A percentile compares a stretch with the other conserved stretches of the same genome.
Conservation (phyloP, 2,329 filamentous ascomycete genomes). For the Chaetomium strumarium region DNA sequence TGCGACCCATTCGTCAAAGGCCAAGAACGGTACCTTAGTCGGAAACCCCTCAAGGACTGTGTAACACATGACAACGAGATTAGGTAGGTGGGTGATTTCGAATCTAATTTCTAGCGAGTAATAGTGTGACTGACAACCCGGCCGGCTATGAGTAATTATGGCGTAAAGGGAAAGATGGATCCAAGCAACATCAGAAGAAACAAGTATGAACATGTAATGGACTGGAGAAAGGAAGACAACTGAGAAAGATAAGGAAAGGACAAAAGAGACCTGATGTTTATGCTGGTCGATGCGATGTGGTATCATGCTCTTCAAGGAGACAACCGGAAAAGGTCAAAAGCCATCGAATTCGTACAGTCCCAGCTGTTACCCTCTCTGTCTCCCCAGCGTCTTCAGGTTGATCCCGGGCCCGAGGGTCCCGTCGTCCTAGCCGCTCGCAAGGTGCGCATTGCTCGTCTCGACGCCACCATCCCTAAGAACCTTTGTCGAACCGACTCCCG, state of each 20-base stretch:
- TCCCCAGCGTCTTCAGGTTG: neutral
- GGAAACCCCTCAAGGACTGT: too few species aligned
- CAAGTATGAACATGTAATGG: slow-evolving; percentile 8
- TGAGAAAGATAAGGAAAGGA: slow-evolving; percentile 1
- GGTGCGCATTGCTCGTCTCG: neutral
- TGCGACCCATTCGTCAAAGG: too few species aligned
- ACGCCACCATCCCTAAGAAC: slow-evolving; percentile 12
- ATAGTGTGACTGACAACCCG: slow-evolving; percentile 7
- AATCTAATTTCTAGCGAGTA: neutral
- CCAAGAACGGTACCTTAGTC: too few species aligned
- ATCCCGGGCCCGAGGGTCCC: neutral
- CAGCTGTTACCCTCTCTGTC: neutral
- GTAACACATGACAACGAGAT: too few species aligned
- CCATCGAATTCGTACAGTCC: slow-evolving; percentile 9
- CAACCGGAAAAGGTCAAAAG: slow-evolving; percentile 8
- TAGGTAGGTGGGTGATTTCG: too few species aligned
- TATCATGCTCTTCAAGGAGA: slow-evolving; percentile 17
- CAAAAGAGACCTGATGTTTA: slow-evolving; percentile 13
- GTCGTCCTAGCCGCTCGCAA: neutral
- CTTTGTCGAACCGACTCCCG: slow-evolving; percentile 23
- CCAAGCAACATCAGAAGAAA: slow-evolving; percentile 20
- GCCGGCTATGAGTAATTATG: slow-evolving; percentile 15
- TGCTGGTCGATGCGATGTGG: slow-evolving; percentile 14
- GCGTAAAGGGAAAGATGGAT: slow-evolving; percentile 9
- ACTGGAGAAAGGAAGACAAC: slow-evolving; percentile 2